These are phyloP conservation scores for Climacium dendroides DNA, from an alignment of 225 moss, liverwort and hornwort species.

Conservation along the genomic window DNA sequence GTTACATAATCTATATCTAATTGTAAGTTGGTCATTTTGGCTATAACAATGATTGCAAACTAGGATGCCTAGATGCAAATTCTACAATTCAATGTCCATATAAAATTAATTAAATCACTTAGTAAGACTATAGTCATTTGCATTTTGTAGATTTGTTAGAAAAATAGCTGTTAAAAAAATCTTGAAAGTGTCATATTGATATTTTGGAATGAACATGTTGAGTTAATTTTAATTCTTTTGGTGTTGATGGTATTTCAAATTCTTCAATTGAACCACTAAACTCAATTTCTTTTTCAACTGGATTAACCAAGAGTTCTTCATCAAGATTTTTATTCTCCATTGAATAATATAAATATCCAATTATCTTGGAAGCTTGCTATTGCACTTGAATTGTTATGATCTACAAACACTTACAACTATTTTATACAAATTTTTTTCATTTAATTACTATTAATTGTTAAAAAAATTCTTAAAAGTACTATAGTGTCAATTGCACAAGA, in stretches of 20 bases:
- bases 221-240: background rate
- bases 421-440: background rate
- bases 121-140: background rate
- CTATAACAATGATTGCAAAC: background rate
- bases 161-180: background rate
- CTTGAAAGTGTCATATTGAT: background rate
- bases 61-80: background rate
- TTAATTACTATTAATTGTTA: background rate
- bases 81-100: background rate
- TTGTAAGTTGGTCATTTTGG: background rate
- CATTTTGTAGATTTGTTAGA: background rate
- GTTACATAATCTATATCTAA: background rate
- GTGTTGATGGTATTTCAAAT: background rate
- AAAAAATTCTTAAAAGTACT: background rate
- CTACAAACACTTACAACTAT: background rate
- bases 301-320: no score
- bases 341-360: background rate
- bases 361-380: background rate
- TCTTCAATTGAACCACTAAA: background rate
- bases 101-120: background rate
- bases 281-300: background rate
- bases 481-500: fast-evolving
- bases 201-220: background rate
- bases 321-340: background rate
- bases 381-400: background rate